phyloP scores from a whole-genome alignment of 1,284 basidiomycete genomes.

The Leccinum variabile region DNA sequence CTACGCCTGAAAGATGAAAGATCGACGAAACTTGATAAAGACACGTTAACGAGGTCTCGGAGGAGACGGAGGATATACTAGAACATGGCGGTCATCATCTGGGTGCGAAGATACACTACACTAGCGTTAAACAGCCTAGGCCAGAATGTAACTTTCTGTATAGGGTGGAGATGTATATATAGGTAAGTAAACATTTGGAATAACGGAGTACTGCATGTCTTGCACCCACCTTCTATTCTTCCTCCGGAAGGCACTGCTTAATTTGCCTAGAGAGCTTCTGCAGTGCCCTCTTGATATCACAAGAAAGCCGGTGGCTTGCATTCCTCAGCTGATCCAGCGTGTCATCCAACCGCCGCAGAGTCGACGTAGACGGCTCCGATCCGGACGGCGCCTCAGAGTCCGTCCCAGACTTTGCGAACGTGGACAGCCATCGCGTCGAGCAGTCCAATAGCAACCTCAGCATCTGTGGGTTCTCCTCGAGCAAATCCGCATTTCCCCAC shows the following conservation, averaged over 20 bases:
- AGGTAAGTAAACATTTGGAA: neutral
- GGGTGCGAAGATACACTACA: neutral
- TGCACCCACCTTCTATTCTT: too few relatives aligned
- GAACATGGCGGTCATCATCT: slow-evolving; percentile 31
- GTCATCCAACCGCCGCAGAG: neutral
- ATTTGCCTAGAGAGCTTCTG: slow-evolving; percentile 33
- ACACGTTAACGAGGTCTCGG: too few relatives aligned
- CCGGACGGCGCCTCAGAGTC: neutral
- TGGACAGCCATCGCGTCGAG: slow-evolving; percentile 3
- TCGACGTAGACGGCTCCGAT: neutral
- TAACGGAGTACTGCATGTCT: neutral
- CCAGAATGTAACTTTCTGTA: neutral
- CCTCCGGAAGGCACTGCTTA: slow-evolving; percentile 32
- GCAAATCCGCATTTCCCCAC: slow-evolving; percentile 4
- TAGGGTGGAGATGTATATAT: neutral
- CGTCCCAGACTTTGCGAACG: neutral
- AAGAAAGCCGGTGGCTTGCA: neutral
- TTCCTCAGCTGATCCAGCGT: slow-evolving; percentile 1
- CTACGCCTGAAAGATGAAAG: too few relatives aligned
- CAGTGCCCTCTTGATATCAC: slow-evolving; percentile 7
- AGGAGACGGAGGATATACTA: slow-evolving; percentile 2
- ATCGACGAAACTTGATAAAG: too few relatives aligned
- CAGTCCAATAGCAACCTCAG: slow-evolving; percentile 7
- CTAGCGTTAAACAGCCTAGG: neutral
- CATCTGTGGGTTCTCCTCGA: slow-evolving; percentile 13